phyloP scores from a whole-genome alignment of 2,329 filamentous ascomycete species.

The Cladosporium sp. region DNA sequence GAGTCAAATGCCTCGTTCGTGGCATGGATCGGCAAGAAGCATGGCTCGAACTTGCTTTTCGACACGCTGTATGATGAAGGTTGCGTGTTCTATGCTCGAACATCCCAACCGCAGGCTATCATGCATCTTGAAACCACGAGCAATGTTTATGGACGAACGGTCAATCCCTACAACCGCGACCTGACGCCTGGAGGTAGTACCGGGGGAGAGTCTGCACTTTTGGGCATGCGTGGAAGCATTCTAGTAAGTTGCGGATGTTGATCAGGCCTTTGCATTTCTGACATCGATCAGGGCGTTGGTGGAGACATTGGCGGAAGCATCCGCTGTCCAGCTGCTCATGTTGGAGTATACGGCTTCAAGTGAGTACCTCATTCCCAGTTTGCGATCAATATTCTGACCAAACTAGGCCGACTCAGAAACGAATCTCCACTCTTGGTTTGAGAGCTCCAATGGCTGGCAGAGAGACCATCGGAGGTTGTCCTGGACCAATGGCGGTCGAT shows the following conservation, averaged over 20 bases:
- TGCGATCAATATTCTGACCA: not conserved
- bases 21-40: slow-evolving; percentile 43
- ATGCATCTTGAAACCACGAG: slow-evolving; percentile 52
- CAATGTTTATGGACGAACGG: slow-evolving; percentile 50
- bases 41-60: slow-evolving; percentile 45
- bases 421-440: not conserved
- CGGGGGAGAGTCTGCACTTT: slow-evolving; percentile 54
- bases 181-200: slow-evolving; percentile 52
- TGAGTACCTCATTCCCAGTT: slow-evolving; percentile 29
- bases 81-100: slow-evolving; percentile 50
- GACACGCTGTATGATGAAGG: slow-evolving; percentile 46
- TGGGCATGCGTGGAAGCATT: slow-evolving; percentile 23
- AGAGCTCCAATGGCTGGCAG: slow-evolving; percentile 3
- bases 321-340: slow-evolving; percentile 45
- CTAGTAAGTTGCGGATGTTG: slow-evolving; percentile 1
- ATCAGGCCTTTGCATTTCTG: slow-evolving; percentile 8
- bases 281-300: slow-evolving; percentile 35
- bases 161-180: slow-evolving; percentile 51
- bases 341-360: slow-evolving; percentile 43
- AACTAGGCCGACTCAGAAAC: not conserved
- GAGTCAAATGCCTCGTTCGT: slow-evolving; percentile 37
- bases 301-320: slow-evolving; percentile 52
- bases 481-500: slow-evolving; percentile 6
- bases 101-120: slow-evolving; percentile 51
- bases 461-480: slow-evolving; percentile 7